These are phyloP conservation scores for Sophora flavescens DNA, from an alignment of 306 rosid genomes.

Conservation along the genomic window DNA sequence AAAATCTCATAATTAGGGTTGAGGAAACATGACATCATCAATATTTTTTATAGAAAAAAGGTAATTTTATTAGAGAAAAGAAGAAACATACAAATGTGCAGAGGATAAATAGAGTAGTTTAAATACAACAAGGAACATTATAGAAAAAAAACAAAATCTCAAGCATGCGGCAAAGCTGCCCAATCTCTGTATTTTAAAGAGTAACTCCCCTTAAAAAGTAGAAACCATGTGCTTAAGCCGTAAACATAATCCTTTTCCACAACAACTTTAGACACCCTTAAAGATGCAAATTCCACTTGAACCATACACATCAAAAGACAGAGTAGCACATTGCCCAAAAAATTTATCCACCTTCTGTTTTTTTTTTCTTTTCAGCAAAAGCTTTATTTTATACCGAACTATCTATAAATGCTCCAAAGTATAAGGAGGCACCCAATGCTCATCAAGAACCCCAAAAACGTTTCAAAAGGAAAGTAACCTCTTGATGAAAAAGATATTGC, in stretches of 20 bases:
- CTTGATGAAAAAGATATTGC: no score
- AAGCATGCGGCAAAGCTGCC: not conserved
- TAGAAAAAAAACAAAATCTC: not conserved
- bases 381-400: not conserved
- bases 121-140: slow-evolving; percentile 5
- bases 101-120: not conserved
- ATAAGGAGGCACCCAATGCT: not conserved
- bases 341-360: not conserved
- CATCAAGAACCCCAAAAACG: not conserved
- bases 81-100: not conserved
- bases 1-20: no score
- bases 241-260: not conserved
- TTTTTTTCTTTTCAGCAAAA: not conserved
- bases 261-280: not conserved
- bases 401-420: not conserved
- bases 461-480: not conserved
- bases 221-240: not conserved
- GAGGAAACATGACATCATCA: not conserved
- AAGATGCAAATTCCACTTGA: not conserved
- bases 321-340: not conserved
- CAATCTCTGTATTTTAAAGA: slow-evolving; percentile 3
- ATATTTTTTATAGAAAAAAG: not conserved
- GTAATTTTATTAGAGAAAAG: not conserved
- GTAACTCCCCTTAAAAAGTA: not conserved
- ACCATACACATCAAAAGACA: not conserved